Percentiles rank a stretch among this genome's conserved stretches.
Evolutionary conservation across 768 basidiomycete genomes (phyloP).

Genomic region (Thelephora ganbajun): DNA sequence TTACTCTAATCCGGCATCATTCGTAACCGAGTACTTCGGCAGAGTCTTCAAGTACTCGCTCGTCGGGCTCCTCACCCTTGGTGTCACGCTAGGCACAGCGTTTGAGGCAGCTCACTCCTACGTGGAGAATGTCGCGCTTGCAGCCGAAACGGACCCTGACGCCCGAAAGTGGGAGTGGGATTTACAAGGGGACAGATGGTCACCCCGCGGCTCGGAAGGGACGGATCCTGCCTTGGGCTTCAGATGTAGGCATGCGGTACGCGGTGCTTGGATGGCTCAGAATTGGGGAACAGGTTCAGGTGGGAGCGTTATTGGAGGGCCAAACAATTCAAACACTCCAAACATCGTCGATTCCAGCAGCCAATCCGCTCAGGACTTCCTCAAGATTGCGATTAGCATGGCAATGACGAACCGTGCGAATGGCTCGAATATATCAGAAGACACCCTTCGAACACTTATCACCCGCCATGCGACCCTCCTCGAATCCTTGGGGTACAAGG

Average conservation of each 20-base stretch:
- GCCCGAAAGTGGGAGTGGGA: conserved; percentile 56
- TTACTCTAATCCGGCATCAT: conserved; percentile 20
- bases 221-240: conserved; percentile 62
- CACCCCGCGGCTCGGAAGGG: conserved; percentile 35
- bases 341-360: conserved; percentile 41
- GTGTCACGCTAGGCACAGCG: conserved; percentile 28
- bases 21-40: conserved; percentile 29
- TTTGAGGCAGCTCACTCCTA: conserved; percentile 48
- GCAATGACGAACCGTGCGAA: conserved; percentile 27
- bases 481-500: conserved; percentile 43
- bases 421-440: conserved; percentile 30
- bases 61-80: conserved; percentile 28
- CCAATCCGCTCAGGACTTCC: conserved; percentile 37
- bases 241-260: conserved; percentile 43
- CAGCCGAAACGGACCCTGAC: conserved; percentile 36
- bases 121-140: conserved; percentile 44
- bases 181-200: conserved; percentile 46
- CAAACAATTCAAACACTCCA: conserved; percentile 21
- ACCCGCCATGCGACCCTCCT: conserved; percentile 39
- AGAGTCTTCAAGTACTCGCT: conserved; percentile 38
- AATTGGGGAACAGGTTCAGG: conserved; percentile 43
- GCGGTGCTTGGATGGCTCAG: conserved; percentile 60
- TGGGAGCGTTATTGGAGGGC: conserved; percentile 22
- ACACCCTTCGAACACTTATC: conserved; percentile 21
- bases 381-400: conserved; percentile 28